Evolutionary conservation across 345 rosid genomes (phyloP).

Genomic region (Brassica incana): DNA sequence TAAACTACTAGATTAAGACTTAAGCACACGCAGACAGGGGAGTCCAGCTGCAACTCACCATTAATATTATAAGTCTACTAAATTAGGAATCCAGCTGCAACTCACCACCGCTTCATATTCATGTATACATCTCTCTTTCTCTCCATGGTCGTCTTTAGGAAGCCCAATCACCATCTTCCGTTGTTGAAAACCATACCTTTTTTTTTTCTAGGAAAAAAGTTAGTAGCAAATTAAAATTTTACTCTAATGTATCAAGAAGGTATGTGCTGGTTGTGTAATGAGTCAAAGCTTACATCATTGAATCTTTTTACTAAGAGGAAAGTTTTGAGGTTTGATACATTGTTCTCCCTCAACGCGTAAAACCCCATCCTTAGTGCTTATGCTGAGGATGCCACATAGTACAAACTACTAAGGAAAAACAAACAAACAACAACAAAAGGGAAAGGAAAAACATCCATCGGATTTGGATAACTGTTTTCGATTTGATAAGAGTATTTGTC

Average conservation of each 20-base stretch:
- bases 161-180: constrained; percentile 26
- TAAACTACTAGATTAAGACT: constrained; percentile 30
- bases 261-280: not conserved
- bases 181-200: constrained; percentile 17
- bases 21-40: constrained; percentile 11
- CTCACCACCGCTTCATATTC: constrained; percentile 25
- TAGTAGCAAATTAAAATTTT: not conserved
- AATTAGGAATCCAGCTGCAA: constrained; percentile 41
- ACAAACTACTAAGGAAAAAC: not conserved
- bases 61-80: not conserved
- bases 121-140: constrained; percentile 21
- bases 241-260: not conserved
- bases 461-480: not conserved
- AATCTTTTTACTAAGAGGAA: not conserved
- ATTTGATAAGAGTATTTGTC: not conserved
- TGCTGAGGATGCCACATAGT: not conserved
- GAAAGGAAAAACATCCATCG: not conserved
- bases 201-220: not conserved
- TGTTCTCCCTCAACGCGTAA: constrained; percentile 32
- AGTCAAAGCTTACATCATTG: constrained; percentile 19
- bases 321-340: not conserved
- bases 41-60: constrained; percentile 39
- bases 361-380: constrained; percentile 17
- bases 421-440: constrained; percentile 8
- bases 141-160: constrained; percentile 5